Evolutionary conservation across 345 rosid genomes (phyloP), one percentile per base, ranked within the genome.

Genomic region (Physaria fendleri): DNA sequence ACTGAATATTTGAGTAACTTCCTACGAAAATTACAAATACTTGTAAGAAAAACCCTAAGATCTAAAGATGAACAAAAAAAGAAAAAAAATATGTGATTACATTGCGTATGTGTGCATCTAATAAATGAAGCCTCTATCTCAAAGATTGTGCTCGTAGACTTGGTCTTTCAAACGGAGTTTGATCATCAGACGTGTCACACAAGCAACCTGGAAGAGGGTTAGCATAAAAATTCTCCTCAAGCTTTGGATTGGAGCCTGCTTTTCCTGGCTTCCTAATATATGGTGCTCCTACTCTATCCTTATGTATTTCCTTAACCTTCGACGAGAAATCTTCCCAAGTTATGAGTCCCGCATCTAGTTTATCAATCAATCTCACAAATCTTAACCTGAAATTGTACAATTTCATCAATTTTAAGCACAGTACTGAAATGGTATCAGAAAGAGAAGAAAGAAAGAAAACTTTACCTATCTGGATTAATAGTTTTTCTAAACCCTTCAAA

Each of bases 161-260:
- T 49, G 48, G 62, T 43, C 71, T 74, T 40, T 64, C 69, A 44
- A 71, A 65, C 74, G 68, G 62, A 22, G 46, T 40, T 55, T 10
- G 74, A 16, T 56, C 45, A 1, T 62, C 59, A 56, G 69, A 52
- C 44, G 68, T 74, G 8, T 81, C 73, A 58, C 96, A 88, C 41
- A 85, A 71, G 72, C 93, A 81, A 53, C 85, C 93, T 0, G 88
- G 85, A 65, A 74, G 77, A 59, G 93, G 93, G 63, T 88, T 83
- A 16, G 90, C 96, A 7, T 83, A 80, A 65, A 88, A 83, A 41
- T 62, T 78, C 71, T 88, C 88, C 65, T 88, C 85, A 3, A 30
- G 25, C 56, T 69, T 84, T 1, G 73, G 65, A 6, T 41, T 62
- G 41, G 29, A n/a, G 4, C 65, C 69, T 49, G 68, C 55, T 39